A percentile compares a stretch with the other conserved stretches of the same genome.
Evolutionary conservation across 202 grass and related monocot genomes (phyloP).

Genomic region (Saccharum hybrid): DNA sequence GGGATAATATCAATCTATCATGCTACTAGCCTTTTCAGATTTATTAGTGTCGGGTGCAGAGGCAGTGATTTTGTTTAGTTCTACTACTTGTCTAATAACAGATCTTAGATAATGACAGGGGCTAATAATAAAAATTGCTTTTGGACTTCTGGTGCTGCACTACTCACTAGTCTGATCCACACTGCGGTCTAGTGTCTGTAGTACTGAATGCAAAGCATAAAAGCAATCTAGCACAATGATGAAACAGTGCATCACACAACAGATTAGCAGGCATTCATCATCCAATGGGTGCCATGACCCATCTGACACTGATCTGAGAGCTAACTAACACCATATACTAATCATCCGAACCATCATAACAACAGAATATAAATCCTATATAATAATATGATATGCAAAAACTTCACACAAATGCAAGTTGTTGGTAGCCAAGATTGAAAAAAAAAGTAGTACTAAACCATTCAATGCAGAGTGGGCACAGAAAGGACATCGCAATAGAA

Average conservation of each 20-base stretch:
- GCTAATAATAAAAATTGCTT: slow-evolving; percentile 7
- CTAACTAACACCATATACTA: background rate
- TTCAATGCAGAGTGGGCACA: too few species aligned
- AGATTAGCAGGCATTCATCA: slow-evolving; percentile 21
- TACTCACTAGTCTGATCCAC: background rate
- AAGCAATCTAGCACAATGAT: slow-evolving; percentile 8
- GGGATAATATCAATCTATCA: slow-evolving; percentile 30
- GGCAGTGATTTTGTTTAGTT: background rate
- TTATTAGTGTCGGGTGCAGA: slow-evolving; percentile 16
- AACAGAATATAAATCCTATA: too few species aligned
- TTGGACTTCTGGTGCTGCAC: background rate
- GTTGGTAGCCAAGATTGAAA: too few species aligned
- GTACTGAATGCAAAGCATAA: background rate
- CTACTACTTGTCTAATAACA: background rate
- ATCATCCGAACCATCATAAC: background rate
- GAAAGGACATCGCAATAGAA: too few species aligned
- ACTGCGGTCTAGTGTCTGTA: background rate
- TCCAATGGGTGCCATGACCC: background rate
- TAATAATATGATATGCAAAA: too few species aligned
- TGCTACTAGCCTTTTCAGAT: slow-evolving; percentile 47
- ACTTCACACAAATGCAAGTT: too few species aligned
- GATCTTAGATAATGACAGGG: background rate
- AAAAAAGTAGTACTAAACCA: too few species aligned
- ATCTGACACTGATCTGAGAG: slow-evolving; percentile 33
- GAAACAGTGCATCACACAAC: background rate